Percentiles rank a stretch among this genome's conserved stretches.
phyloP scores from a whole-genome alignment of 1,284 basidiomycete genomes.

The Rhizopogon parksii region DNA sequence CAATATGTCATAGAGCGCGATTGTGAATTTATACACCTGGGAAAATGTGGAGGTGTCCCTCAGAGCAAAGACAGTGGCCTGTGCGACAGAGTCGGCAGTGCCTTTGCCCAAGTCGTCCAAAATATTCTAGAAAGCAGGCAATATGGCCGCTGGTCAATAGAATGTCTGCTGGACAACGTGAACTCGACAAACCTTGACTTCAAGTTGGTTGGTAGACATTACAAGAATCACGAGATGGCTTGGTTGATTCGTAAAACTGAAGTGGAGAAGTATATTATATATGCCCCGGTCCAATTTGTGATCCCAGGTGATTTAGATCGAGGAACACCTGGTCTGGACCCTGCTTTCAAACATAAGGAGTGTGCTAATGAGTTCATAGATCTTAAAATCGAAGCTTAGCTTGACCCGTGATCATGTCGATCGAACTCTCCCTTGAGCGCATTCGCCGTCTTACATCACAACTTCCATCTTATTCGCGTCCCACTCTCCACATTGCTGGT shows the following conservation, averaged over 20 bases:
- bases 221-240: background rate
- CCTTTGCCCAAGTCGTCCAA: slow-evolving; percentile 19
- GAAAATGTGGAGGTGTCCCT: slow-evolving; percentile 15
- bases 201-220: slow-evolving; percentile 13
- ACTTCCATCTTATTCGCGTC: slow-evolving; percentile 66
- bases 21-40: slow-evolving; percentile 14
- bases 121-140: slow-evolving; percentile 6
- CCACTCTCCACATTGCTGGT: slow-evolving; percentile 89
- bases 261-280: too few species aligned
- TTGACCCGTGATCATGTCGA: slow-evolving; percentile 43
- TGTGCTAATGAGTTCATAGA: too few species aligned
- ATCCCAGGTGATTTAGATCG: too few species aligned
- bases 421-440: slow-evolving; percentile 74
- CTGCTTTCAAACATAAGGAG: too few species aligned
- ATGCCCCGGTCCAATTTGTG: too few species aligned
- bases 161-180: background rate
- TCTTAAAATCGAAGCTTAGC: too few species aligned
- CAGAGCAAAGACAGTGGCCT: slow-evolving; percentile 17
- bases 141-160: background rate
- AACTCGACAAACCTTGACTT: slow-evolving; percentile 14
- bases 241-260: too few species aligned
- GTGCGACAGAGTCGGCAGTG: slow-evolving; percentile 14
- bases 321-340: too few species aligned
- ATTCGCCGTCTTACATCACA: slow-evolving; percentile 52
- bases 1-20: slow-evolving; percentile 18